phyloP scores from a whole-genome alignment of 345 rosid genomes.

The Erucastrum elatum region DNA sequence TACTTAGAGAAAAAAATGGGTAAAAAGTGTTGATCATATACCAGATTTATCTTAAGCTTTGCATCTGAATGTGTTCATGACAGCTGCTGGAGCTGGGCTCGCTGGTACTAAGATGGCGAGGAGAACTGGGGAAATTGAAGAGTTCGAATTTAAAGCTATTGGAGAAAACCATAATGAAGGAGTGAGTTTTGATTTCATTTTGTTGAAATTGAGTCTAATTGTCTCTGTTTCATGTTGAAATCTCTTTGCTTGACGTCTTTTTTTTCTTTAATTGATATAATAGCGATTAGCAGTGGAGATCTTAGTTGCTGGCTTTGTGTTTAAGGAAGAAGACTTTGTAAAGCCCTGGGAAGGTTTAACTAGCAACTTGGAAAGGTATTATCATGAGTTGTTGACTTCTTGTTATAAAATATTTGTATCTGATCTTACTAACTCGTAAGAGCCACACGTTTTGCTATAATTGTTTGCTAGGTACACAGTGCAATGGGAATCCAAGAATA shows the following conservation, averaged over 20 bases:
- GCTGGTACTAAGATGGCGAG: conserved; percentile 92
- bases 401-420: background rate
- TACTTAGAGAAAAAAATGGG: background rate
- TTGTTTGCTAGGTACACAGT: conserved; percentile 59
- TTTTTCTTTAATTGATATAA: background rate
- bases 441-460: background rate
- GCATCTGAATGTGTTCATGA: conserved; percentile 3
- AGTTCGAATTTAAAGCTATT: conserved; percentile 81
- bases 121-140: conserved; percentile 80
- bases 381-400: conserved; percentile 1
- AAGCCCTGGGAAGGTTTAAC: conserved; percentile 86
- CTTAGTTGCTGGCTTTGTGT: conserved; percentile 77
- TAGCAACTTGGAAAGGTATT: conserved; percentile 87
- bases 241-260: background rate
- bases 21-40: background rate
- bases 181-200: conserved; percentile 25
- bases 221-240: background rate
- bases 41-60: background rate
- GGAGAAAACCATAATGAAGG: conserved; percentile 83
- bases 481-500: conserved; percentile 89
- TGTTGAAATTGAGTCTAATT: background rate
- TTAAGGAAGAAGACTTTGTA: conserved; percentile 70
- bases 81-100: conserved; percentile 99
- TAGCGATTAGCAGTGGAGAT: conserved; percentile 91
- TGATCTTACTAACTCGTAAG: background rate